Evolutionary conservation across 225 moss, liverwort and hornwort genomes (phyloP), one percentile per base, ranked within the genome.

Genomic region (Asterella californica): DNA sequence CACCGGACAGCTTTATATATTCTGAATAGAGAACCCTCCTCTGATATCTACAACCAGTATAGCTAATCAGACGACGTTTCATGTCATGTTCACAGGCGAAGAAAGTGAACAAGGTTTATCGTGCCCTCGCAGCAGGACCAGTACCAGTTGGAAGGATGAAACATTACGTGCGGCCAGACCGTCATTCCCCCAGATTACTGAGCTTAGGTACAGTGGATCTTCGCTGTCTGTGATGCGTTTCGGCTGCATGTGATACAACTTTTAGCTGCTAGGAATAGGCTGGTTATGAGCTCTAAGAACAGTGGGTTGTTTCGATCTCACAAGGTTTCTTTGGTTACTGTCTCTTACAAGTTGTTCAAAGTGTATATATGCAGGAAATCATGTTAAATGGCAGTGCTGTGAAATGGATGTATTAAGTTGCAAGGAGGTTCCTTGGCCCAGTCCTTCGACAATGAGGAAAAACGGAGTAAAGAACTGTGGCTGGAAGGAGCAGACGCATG

Each of bases 91-190:
- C 32, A 67, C 91, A 96, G 96, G 91, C 90, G 38, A 91, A 90
- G 76, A 90, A 92, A 88, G 93, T 99, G 37, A 89, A 90, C 79
- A 99, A 99, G 79, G 80, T 88, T 60, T 99, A 99, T 71, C 83
- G 84, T 21, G 93, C 95, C 48, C 88, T 99, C 79, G 89, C 99
- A 88, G 87, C 92, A 79, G 91, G 89, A 70, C 89, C 88, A 49
- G 89, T 99, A 61, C 74, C 86, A 69, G 80, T 84, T 72, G 95
- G 91, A 62, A 88, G 84, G 53, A 82, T 92, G 62, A 78, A 86
- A 81, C 93, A 95, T 77, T 93, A 85, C 69, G 95, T 95, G 95
- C 89, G 92, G 73, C 83, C 90, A 70, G 99, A 88, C 63, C 95
- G 93, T 81, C 91, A 91, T 74, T 86, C 99, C 59, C 99, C 99